Base-by-base conservation (phyloP, 257 asterid species). In the Solanum rostratum region DNA sequence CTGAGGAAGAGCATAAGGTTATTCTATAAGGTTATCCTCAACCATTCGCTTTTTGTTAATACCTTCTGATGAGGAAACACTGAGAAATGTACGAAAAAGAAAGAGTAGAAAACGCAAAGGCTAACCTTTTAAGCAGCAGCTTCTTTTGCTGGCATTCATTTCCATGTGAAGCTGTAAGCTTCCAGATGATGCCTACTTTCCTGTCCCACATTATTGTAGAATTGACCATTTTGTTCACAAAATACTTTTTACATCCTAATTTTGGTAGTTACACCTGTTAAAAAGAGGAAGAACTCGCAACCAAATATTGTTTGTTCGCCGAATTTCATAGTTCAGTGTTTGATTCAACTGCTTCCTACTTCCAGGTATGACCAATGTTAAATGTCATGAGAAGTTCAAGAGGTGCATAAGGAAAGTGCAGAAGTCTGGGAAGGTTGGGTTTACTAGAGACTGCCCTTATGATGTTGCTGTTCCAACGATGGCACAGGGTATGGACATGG, bases 401-500 rank as follows among this genome's bases (percentile, higher is more conserved):
- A 89, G 85, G 84, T 96, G 99, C 90, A 91, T 94, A 85, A 91
- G 85, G 89, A 90, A 88, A 87, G 97, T 94, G 45, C 94, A 91
- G 60, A 92, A 94, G 84, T 91, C 97, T 3, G 96, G 99, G 83
- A 96, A 93, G 88, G 85, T 54, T 11, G 98, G 99, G 41, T 95
- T 95, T 81, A 91, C 99, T 9, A 87, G 88, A 33, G 39, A 33
- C 39, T 95, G 99, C 66, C 91, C 96, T 0, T 94, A 93, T 78
- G 94, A 89, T 81, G 90, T 88, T 71, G 96, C 94, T 18, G 94
- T 96, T 84, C 97, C 98, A 74, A 94, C 98, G 83, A 93, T 96
- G 99, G 71, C 76, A 20, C 93, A 92, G 78, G 97, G 99, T 50
- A 96, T 96, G 99, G 97, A 94, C 87, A 87, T 92, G 91, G 98